A percentile compares a stretch with the other conserved stretches of the same genome.
These are phyloP conservation scores for Atkinsonella texensis DNA, from an alignment of 2,329 filamentous ascomycete genomes.

Conservation along the genomic window DNA sequence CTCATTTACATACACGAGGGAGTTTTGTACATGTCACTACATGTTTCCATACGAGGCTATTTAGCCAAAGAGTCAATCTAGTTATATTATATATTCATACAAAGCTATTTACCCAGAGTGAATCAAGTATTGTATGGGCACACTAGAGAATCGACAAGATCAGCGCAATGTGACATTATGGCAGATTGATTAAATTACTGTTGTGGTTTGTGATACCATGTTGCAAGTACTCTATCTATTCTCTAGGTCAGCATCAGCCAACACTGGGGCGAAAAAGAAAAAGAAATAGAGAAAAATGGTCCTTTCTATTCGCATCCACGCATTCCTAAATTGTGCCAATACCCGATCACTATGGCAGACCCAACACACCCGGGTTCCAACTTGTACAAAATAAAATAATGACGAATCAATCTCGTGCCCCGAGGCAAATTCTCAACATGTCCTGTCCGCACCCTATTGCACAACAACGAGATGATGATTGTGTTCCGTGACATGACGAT, in stretches of 20 bases:
- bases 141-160: too few relatives aligned
- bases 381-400: constrained; percentile 1
- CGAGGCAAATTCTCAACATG: background rate
- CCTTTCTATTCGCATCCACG: background rate
- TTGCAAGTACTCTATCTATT: constrained; percentile 2
- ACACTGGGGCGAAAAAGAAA: background rate
- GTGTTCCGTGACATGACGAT: background rate
- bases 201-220: background rate
- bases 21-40: too few relatives aligned
- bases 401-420: background rate
- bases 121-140: too few relatives aligned
- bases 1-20: too few relatives aligned
- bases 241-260: constrained; percentile 1
- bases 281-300: too few relatives aligned
- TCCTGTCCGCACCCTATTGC: background rate
- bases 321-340: background rate
- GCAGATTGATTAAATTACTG: background rate
- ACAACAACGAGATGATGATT: background rate
- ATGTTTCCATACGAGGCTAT: too few relatives aligned
- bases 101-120: too few relatives aligned
- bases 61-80: too few relatives aligned
- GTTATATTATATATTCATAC: too few relatives aligned
- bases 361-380: background rate
- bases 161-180: background rate
- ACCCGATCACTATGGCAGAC: background rate